Evolutionary conservation across 78 protist genomes (phyloP).

Genomic region (Guillardia theta): DNA sequence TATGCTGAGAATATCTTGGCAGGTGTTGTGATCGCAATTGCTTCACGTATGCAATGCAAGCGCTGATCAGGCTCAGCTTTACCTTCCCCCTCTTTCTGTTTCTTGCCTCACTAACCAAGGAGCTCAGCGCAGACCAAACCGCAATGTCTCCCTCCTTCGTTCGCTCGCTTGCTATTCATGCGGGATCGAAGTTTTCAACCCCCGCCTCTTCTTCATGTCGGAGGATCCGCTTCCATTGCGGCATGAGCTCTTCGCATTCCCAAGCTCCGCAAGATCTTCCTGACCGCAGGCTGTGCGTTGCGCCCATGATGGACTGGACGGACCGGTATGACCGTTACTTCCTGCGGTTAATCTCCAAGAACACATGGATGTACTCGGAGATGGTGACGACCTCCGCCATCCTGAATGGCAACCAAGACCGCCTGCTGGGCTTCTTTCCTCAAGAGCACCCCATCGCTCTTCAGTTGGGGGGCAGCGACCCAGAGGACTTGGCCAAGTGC

Average conservation of each 20-base stretch:
- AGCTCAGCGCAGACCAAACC: too few relatives aligned
- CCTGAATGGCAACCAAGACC: neutral
- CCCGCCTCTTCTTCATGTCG: neutral
- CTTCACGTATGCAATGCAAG: neutral
- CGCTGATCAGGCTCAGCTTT: neutral
- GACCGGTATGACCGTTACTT: neutral
- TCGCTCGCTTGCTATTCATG: neutral
- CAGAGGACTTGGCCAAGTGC: neutral
- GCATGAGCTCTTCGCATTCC: neutral
- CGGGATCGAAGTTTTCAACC: too few relatives aligned
- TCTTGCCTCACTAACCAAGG: too few relatives aligned
- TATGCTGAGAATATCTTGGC: neutral
- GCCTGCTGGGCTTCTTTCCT: neutral
- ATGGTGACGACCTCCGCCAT: neutral
- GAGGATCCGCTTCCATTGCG: neutral
- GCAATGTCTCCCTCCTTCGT: neutral
- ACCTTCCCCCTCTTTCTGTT: neutral
- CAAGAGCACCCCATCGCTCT: conserved; percentile 10
- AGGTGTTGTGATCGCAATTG: too few relatives aligned
- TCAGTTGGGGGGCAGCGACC: conserved; percentile 14
- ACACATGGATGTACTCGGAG: neutral
- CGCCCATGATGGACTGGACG: conserved; percentile 3
- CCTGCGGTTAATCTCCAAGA: neutral
- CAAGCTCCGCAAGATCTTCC: neutral
- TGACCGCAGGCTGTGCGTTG: neutral